Evolutionary conservation across 345 rosid species (phyloP), one percentile per base, ranked within the genome.

Genomic region (Camelina neglecta): DNA sequence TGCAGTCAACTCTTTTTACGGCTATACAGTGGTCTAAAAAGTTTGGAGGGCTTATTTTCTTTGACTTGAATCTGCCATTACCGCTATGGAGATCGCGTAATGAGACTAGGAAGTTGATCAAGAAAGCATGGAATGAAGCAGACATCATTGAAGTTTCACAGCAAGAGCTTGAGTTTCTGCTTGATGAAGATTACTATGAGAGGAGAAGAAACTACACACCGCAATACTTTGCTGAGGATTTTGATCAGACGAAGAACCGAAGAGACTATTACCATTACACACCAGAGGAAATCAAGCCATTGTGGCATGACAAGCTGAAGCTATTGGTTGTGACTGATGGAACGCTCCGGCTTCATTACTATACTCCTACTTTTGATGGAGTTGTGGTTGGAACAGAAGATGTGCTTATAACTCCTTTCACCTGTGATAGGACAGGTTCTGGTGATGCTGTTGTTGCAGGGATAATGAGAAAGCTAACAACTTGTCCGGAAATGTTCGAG

Each of bases 371-470:
- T 0, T 94, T 92, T 67, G 95, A 94, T 64, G 97, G 98, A 8
- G 85, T 73, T 48, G 95, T 89, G 33, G 80, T 89, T 3, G 98
- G 98, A 65, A 87, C 95, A 0, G 98, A 94, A 74, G 97, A 94
- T 84, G 97, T 86, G 74, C 88, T 90, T 20, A 85, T 92, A 73
- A 86, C 96, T 18, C 97, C 98, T 0, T 85, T 86, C 81, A 92
- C 98, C 4, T 92, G 95, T 71, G 98, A 94, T 82, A 84, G 97
- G 44, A 94, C 96, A 41, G 97, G 98, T 68, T 89, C 98, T 1
- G 98, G 98, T 18, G 98, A 94, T 82, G 98, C 97, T 69, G 83
- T 90, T 68, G 97, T 92, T 65, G 98, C 96, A 66, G 96, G 81
- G 12, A 87, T 94, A 12, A 83, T 90, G 86, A 87, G 98, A 60